A percentile compares a stretch with the other conserved stretches of the same genome.
phyloP scores from a whole-genome alignment of 148 eudicot species.

The Diospyros kaki region DNA sequence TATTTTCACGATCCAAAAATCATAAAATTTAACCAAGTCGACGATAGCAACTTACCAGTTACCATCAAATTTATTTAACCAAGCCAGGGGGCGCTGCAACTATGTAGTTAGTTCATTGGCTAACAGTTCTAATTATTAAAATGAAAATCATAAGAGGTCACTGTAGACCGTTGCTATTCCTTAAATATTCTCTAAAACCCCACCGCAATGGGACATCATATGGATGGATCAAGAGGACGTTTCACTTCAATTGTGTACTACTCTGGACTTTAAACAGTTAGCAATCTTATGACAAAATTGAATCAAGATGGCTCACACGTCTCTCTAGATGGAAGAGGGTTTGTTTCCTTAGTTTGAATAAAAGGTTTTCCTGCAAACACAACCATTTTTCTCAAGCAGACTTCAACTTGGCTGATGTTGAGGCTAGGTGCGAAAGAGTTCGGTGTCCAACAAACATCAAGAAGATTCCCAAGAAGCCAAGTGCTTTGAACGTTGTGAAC shows the following conservation, averaged over 20 bases:
- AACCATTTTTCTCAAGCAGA: conserved; percentile 37
- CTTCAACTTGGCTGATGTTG: conserved; percentile 75
- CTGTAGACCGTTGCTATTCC: no score
- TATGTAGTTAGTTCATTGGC: no score
- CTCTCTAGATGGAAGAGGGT: background rate
- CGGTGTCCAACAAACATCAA: conserved; percentile 82
- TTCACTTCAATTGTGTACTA: background rate
- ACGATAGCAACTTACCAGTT: no score
- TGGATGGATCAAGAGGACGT: background rate
- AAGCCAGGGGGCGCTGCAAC: no score
- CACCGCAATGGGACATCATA: background rate
- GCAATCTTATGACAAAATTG: conserved; percentile 7
- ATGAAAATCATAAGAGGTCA: no score
- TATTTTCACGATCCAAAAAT: no score
- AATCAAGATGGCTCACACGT: background rate
- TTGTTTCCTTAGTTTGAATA: background rate
- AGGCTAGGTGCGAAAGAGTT: conserved; percentile 77
- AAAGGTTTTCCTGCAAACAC: background rate
- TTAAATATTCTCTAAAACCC: background rate
- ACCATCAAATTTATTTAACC: no score
- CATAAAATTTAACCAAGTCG: no score
- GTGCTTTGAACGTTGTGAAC: conserved; percentile 73
- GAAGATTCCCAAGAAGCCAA: conserved; percentile 73
- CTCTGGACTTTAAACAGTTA: background rate
- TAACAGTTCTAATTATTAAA: no score